Evolutionary conservation across 2,329 filamentous ascomycete species (phyloP), one percentile per base, ranked within the genome.

Genomic region (Aspergillus candidus): DNA sequence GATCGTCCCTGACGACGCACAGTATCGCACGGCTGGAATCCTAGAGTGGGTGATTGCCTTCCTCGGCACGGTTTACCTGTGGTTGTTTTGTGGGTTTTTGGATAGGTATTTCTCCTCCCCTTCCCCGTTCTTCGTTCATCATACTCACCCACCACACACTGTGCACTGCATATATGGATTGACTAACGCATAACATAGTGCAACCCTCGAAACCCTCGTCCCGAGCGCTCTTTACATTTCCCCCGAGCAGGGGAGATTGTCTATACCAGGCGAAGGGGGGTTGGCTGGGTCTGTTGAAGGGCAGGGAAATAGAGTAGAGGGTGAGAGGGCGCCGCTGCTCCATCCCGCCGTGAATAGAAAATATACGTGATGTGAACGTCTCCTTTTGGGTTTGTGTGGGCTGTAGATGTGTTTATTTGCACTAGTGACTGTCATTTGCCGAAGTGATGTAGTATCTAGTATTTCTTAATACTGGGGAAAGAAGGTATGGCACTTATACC

Each of bases 11-110:
- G 51, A 49, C 2, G 43, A 50, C n/a, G 42, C 12, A 4, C 33
- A 45, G 11, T 54, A 52, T 30, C 46, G 44, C 12, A 36, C 40
- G 4, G 53, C 52, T 11, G 53, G 48, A 5, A 48, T 56, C 10
- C 32, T 56, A 30, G 53, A 56, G 37, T 56, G 53, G 53, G 40
- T 55, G 13, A 55, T 56, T 34, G 53, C 50, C 1, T 56, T 56
- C 27, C 22, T 55, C 12, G 52, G 53, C 0, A 53, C 52, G 7
- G 33, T 46, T 4, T 56, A 56, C 40, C 27, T 56, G 30, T 54
- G 53, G 50, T 32, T 56, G 22, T 55, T 56, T 38, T 47, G 48
- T 30, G 53, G 53, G 10, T 54, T 56, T 18, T 51, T 55, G 11
- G 50, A 53, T 46, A 41, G 47, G 51, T 55, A 51, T 11, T 27